Base-by-base conservation (phyloP, 2,329 filamentous ascomycete genomes). In the Hortaea sp. region DNA sequence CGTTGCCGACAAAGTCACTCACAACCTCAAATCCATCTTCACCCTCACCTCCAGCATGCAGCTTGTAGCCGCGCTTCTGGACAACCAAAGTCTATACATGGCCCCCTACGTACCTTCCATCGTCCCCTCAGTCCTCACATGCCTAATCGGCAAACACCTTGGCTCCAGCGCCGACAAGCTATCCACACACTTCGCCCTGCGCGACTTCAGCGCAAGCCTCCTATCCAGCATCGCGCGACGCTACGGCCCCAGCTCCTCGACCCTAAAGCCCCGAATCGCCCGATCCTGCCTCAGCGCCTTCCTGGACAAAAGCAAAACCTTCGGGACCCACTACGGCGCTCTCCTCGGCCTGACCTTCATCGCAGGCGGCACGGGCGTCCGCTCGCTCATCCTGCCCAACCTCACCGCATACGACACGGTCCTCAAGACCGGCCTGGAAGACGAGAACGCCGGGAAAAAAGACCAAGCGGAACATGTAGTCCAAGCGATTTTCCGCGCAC, bases 231-330 rank as follows among this genome's bases (percentile, higher is more conserved):
- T 98, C 35, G 82, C 85, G 4, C 77, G 76, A 52, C 90, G 89
- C 59, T 95, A 94, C 68, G 81, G 84, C 5, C 76, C 81, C 28
- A 84, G 82, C 4, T 94, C 89, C 48, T 81, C 85, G 39, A 83
- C 88, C 10, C 78, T 97, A 28, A 87, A 88, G 47, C 83, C 89
- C 2, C 86, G 94, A 53, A 82, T 98, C 29, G 89, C 88, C 4
- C 79, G 92, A n/a, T 92, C 89, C 0, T 95, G 88, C 60, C 77
- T 97, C 31, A 95, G 95, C 68, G 82, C 85, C 58, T 90, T 95
- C 65, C 77, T 98, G 29, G 89, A 95, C 59, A 86, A 88, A 0
- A 80, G 82, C 39, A 88, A 89, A 60, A 82, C 88, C 0, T 78
- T 88, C 0, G 81, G 85, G 1, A 84, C 90, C 1, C 86, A 95